phyloP scores from a whole-genome alignment of 768 basidiomycete species.

The Podaxis pistillaris region DNA sequence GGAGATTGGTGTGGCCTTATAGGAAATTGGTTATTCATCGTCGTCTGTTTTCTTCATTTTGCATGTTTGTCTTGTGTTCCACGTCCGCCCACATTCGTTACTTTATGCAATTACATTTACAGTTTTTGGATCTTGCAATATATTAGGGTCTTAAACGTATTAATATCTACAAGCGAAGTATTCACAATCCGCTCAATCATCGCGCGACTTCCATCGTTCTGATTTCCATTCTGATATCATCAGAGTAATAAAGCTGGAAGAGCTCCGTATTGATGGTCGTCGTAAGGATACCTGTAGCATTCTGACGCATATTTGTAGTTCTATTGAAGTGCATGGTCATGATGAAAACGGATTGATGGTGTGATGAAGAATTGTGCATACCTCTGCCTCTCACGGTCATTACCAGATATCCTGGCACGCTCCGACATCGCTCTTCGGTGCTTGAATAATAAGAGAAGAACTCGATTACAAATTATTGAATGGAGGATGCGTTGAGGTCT shows the following conservation, averaged over 20 bases:
- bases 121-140: too few relatives aligned
- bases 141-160: too few relatives aligned
- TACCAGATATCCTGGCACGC: neutral
- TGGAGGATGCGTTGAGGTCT: slow-evolving; percentile 6
- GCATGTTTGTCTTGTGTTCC: neutral
- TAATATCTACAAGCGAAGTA: neutral
- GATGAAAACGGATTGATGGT: neutral
- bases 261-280: neutral
- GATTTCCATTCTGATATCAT: neutral
- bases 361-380: too few relatives aligned
- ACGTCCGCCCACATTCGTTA: neutral
- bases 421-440: neutral
- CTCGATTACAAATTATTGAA: slow-evolving; percentile 8
- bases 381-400: neutral
- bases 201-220: neutral
- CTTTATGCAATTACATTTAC: neutral
- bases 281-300: neutral
- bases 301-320: neutral
- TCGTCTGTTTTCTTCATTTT: neutral
- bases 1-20: neutral
- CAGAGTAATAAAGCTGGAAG: neutral
- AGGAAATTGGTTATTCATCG: neutral
- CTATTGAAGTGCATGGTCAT: neutral
- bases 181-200: neutral
- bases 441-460: neutral